phyloP scores from a whole-genome alignment of 2,329 filamentous ascomycete species.

The Penicillium sp. region DNA sequence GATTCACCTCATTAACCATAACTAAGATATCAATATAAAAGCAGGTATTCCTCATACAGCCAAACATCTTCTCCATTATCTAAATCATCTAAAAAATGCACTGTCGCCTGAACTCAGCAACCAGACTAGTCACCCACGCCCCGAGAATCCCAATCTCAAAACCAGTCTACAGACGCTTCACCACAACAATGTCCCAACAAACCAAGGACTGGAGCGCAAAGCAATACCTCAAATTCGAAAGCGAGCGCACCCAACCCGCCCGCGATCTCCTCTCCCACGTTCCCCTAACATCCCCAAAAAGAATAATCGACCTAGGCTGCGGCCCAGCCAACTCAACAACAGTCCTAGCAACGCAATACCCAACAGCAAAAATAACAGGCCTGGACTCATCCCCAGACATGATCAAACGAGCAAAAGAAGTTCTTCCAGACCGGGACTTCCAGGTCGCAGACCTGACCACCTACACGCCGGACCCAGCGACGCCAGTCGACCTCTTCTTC shows the following conservation, averaged over 20 bases:
- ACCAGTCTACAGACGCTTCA: neutral
- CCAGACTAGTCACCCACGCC: neutral
- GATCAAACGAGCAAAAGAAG: slow-evolving; percentile 42
- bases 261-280: slow-evolving; percentile 47
- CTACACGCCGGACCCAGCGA: slow-evolving; percentile 27
- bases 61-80: neutral
- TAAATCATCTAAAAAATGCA: neutral
- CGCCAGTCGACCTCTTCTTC: slow-evolving; percentile 42
- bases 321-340: slow-evolving; percentile 53
- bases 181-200: slow-evolving; percentile 7
- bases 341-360: slow-evolving; percentile 43
- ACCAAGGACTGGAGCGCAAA: slow-evolving; percentile 46
- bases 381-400: slow-evolving; percentile 51
- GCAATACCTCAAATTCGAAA: slow-evolving; percentile 50
- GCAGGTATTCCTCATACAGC: neutral
- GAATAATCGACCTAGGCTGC: slow-evolving; percentile 52
- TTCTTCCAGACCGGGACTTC: slow-evolving; percentile 41
- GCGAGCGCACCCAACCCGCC: slow-evolving; percentile 47
- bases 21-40: neutral
- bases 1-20: neutral
- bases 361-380: slow-evolving; percentile 41
- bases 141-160: neutral
- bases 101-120: neutral
- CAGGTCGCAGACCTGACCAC: slow-evolving; percentile 39
- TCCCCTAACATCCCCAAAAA: slow-evolving; percentile 32